Evolutionary conservation across 441 rosid genomes (phyloP).

Genomic region (Brassica balearica): DNA sequence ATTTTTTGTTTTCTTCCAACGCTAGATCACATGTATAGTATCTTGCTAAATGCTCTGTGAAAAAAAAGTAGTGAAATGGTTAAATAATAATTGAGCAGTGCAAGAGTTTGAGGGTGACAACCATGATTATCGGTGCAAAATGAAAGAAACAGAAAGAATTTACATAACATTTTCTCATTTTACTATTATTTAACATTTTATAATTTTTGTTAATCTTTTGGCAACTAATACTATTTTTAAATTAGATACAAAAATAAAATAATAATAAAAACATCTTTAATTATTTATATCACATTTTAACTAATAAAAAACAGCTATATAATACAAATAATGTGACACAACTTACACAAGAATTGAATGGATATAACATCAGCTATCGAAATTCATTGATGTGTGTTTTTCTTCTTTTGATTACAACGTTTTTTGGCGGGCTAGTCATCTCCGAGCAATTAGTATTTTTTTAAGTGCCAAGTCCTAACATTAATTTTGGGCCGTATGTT

Average conservation of each 20-base stretch:
- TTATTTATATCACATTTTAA: not conserved
- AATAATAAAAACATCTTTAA: not conserved
- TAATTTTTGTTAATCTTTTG: not conserved
- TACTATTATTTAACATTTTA: not conserved
- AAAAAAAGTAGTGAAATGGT: not conserved
- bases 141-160: not conserved
- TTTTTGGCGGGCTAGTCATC: slow-evolving; percentile 16
- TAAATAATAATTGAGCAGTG: not conserved
- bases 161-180: not conserved
- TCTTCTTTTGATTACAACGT: slow-evolving; percentile 6
- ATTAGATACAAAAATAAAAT: not conserved
- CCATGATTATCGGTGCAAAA: slow-evolving; percentile 11
- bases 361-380: slow-evolving; percentile 6
- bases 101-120: not conserved
- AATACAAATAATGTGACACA: not conserved
- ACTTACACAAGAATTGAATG: not conserved
- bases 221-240: not conserved
- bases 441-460: not conserved
- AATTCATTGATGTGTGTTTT: slow-evolving; percentile 1
- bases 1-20: slow-evolving; percentile 36
- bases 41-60: slow-evolving; percentile 13
- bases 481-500: slow-evolving; percentile 12
- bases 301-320: slow-evolving; percentile 3
- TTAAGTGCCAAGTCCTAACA: slow-evolving; percentile 1
- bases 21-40: slow-evolving; percentile 33